Evolutionary conservation across 306 rosid species (phyloP).

Genomic region (Delonix regia): DNA sequence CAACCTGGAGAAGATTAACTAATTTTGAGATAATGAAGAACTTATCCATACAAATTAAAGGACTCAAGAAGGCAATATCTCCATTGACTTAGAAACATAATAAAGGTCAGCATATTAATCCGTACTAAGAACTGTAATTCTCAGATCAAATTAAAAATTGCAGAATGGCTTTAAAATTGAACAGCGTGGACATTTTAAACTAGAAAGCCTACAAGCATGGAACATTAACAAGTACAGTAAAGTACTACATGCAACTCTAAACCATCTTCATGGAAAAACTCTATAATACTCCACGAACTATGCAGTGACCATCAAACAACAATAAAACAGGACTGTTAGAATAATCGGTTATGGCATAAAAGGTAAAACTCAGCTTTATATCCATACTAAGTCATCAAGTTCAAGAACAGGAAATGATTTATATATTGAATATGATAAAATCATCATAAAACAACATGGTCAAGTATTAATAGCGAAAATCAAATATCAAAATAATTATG

Average conservation of each 20-base stretch:
- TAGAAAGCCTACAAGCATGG: slow-evolving; percentile 17
- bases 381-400: neutral
- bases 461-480: neutral
- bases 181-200: neutral
- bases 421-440: neutral
- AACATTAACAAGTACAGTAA: slow-evolving; percentile 1
- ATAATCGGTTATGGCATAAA: too few relatives aligned
- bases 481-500: neutral
- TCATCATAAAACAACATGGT: neutral
- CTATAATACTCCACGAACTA: neutral
- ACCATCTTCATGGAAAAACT: neutral
- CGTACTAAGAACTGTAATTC: slow-evolving; percentile 17
- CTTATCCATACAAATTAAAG: slow-evolving; percentile 12
- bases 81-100: neutral
- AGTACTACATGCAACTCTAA: neutral
- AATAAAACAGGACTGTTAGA: neutral
- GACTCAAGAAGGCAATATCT: slow-evolving; percentile 5
- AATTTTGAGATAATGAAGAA: slow-evolving; percentile 1
- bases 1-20: slow-evolving; percentile 59
- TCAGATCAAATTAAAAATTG: neutral
- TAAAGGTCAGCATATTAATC: neutral
- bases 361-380: neutral
- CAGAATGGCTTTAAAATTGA: neutral
- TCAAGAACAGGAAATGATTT: neutral
- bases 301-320: neutral